Conservation (phyloP, 1,284 basidiomycete genomes). For the Hortiboletus rubellus region DNA sequence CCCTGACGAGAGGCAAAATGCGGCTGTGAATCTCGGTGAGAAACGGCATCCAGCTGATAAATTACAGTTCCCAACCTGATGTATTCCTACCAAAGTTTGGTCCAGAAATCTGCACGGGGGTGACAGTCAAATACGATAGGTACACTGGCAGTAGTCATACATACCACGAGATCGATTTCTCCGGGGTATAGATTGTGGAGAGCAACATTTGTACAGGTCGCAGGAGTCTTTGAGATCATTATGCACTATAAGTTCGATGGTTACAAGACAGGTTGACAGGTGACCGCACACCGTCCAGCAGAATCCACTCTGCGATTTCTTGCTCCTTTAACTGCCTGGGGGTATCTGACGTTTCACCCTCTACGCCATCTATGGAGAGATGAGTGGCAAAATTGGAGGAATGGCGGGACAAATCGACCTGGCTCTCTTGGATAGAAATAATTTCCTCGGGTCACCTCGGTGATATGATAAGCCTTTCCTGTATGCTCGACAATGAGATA, state of each 20-base stretch:
- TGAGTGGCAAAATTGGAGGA: slow-evolving; percentile 4
- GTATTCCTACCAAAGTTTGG: slow-evolving; percentile 82
- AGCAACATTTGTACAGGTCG: slow-evolving; percentile 87
- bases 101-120: slow-evolving; percentile 59
- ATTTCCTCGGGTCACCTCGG: slow-evolving; percentile 68
- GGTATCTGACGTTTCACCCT: slow-evolving; percentile 63
- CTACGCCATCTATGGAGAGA: slow-evolving; percentile 51
- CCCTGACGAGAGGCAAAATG: slow-evolving; percentile 85
- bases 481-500: slow-evolving; percentile 10
- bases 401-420: slow-evolving; percentile 34
- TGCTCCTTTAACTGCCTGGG: slow-evolving; percentile 71
- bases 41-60: background rate
- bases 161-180: slow-evolving; percentile 81
- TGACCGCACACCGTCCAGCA: slow-evolving; percentile 74
- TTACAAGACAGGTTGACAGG: slow-evolving; percentile 3
- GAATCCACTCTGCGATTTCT: slow-evolving; percentile 85
- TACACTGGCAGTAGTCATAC: slow-evolving; percentile 24
- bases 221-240: slow-evolving; percentile 65
- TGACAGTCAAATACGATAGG: background rate
- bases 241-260: slow-evolving; percentile 7
- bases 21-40: slow-evolving; percentile 51
- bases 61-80: slow-evolving; percentile 48
- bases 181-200: slow-evolving; percentile 85
- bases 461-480: slow-evolving; percentile 86
- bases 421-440: slow-evolving; percentile 81